Conservation (phyloP, 202 grass and related monocot genomes). For the Saccharum hybrid region DNA sequence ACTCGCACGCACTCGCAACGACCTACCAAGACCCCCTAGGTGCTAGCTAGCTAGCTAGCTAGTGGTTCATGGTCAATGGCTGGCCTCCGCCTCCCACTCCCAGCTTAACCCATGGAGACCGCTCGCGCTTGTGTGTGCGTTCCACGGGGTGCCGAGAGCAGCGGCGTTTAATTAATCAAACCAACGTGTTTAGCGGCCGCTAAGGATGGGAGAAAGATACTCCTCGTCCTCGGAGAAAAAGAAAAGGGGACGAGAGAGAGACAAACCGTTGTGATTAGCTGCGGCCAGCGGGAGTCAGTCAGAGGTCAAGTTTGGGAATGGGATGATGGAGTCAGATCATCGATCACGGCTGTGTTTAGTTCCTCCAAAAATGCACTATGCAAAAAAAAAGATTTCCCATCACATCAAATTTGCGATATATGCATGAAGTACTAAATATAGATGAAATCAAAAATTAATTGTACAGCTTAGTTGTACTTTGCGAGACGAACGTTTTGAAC, state of each 20-base stretch:
- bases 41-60: not conserved
- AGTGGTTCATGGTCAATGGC: too few species aligned
- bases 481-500: too few species aligned
- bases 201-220: not conserved
- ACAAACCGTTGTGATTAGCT: not conserved
- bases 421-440: too few species aligned
- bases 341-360: too few species aligned
- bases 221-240: not conserved
- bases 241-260: not conserved
- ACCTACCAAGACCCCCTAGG: not conserved
- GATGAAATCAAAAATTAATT: too few species aligned
- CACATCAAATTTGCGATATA: too few species aligned
- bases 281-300: not conserved
- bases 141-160: constrained; percentile 3
- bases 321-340: too few species aligned
- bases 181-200: constrained; percentile 15
- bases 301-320: not conserved
- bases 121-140: not conserved
- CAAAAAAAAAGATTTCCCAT: too few species aligned
- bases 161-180: not conserved
- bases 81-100: too few species aligned
- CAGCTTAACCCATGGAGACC: not conserved
- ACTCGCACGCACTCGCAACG: not conserved
- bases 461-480: too few species aligned
- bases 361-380: too few species aligned